A percentile compares a stretch with the other conserved stretches of the same genome.
phyloP scores from a whole-genome alignment of 2,329 filamentous ascomycete species.

The Aaosphaeria pasadenensis region DNA sequence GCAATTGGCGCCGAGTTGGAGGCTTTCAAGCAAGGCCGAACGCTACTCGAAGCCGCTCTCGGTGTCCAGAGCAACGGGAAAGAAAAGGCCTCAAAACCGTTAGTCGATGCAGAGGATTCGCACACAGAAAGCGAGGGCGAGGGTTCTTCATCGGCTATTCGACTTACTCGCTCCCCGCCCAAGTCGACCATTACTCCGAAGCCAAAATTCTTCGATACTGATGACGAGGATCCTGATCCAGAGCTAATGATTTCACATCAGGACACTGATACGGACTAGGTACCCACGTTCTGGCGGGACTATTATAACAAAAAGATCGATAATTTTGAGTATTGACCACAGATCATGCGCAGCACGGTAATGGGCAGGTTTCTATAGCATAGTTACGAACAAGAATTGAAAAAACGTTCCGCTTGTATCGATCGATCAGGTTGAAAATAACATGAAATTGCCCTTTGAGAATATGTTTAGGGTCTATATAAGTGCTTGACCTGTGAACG shows the following conservation, averaged over 20 bases:
- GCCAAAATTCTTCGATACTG: conserved; percentile 35
- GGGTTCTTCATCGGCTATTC: conserved; percentile 28
- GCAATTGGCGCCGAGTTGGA: conserved; percentile 73
- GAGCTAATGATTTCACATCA: conserved; percentile 49
- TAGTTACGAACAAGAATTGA: too few relatives aligned
- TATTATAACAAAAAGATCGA: too few relatives aligned
- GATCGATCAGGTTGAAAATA: too few relatives aligned
- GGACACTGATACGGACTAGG: conserved; percentile 38
- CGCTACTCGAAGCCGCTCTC: conserved; percentile 50
- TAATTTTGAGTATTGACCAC: too few relatives aligned
- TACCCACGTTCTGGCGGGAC: neutral
- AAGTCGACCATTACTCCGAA: conserved; percentile 26
- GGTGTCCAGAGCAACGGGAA: conserved; percentile 26
- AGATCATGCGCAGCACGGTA: too few relatives aligned
- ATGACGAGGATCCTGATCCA: conserved; percentile 46
- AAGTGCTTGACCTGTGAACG: too few relatives aligned
- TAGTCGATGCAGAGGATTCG: conserved; percentile 13
- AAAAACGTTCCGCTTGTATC: too few relatives aligned
- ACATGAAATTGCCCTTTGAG: too few relatives aligned
- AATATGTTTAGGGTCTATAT: too few relatives aligned
- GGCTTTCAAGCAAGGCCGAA: conserved; percentile 60
- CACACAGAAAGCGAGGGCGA: conserved; percentile 17
- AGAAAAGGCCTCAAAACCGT: conserved; percentile 16
- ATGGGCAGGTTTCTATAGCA: too few relatives aligned
- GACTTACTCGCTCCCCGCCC: conserved; percentile 23